Conservation (phyloP, 352 stramenopile genomes). For the Phytophthora nicotianae region DNA sequence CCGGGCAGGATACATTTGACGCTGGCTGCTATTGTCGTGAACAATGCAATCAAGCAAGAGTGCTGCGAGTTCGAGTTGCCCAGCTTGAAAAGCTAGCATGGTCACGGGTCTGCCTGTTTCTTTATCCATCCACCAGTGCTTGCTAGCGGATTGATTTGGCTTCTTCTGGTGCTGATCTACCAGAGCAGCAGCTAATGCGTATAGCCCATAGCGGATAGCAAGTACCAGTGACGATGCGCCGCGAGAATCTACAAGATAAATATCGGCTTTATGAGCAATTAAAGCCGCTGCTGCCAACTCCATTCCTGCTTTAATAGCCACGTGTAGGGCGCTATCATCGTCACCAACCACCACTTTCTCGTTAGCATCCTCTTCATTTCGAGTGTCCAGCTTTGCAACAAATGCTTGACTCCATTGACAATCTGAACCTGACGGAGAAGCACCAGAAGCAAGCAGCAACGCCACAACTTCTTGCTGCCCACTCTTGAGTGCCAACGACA, state of each 20-base stretch:
- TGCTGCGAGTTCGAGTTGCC: slow-evolving; percentile 61
- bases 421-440: slow-evolving; percentile 30
- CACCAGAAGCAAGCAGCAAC: slow-evolving; percentile 46
- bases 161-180: slow-evolving; percentile 36
- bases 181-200: slow-evolving; percentile 44
- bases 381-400: slow-evolving; percentile 20
- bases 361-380: slow-evolving; percentile 10
- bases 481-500: slow-evolving; percentile 63
- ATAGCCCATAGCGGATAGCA: slow-evolving; percentile 68
- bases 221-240: slow-evolving; percentile 50
- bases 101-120: slow-evolving; percentile 51
- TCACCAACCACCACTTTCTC: slow-evolving; percentile 25
- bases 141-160: slow-evolving; percentile 13
- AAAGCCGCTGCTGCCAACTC: slow-evolving; percentile 46
- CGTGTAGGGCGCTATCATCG: slow-evolving; percentile 54
- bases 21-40: slow-evolving; percentile 28
- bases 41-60: slow-evolving; percentile 53
- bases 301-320: slow-evolving; percentile 64
- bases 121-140: slow-evolving; percentile 50
- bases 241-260: slow-evolving; percentile 46
- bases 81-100: slow-evolving; percentile 57
- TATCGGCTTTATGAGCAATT: slow-evolving; percentile 51
- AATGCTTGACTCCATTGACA: slow-evolving; percentile 39
- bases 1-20: slow-evolving; percentile 32
- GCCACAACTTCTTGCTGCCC: slow-evolving; percentile 59